Evolutionary conservation across 176 grass and related monocot species (phyloP), one percentile per base, ranked within the genome.

Genomic region (Dendrocalamus sinicus): DNA sequence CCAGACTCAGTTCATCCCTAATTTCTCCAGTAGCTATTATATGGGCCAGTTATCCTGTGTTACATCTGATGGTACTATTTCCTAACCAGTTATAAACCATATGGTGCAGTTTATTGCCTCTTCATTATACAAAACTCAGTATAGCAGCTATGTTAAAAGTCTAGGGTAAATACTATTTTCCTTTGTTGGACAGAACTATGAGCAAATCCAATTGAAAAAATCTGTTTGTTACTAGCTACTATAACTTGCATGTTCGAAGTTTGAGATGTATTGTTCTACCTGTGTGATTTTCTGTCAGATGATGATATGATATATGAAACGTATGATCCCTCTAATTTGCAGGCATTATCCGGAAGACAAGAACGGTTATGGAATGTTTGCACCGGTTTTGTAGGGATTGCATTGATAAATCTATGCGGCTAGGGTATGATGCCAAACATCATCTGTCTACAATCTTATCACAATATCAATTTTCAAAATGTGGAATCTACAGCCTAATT

Each of bases 321-420:
- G 2, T 76, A 7, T 81, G n/a, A 63, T 64, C 14, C 17, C 76
- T 71, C 30, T 9, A 80, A 69, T 72, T 78, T 20, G 48, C 81
- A 94, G 93, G 93, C 9, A 92, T 94, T 85, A 94, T 94, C 28
- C 81, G 88, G 45, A 94, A 94, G 77, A 94, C 93, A 67, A 92
- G 93, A 73, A 92, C 93, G 4, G 93, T 94, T 75, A 94, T 94
- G 93, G 93, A 94, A 73, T 94, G 93, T 86, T 76, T 94, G 77
- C 93, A 94, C 79, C 81, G 93, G 15, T 94, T 94, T 84, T 94
- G 93, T 79, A 88, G 93, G 82, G 90, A 94, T 62, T 94, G 93
- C 68, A 94, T 92, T 71, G 90, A 94, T 80, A 94, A 92, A 92
- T 94, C 93, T 82, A 94, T 94, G 93, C 72, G 94, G 43, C 89